Evolutionary conservation across 805 yeast species (phyloP).

Genomic region (Kluyveromyces starmeri): DNA sequence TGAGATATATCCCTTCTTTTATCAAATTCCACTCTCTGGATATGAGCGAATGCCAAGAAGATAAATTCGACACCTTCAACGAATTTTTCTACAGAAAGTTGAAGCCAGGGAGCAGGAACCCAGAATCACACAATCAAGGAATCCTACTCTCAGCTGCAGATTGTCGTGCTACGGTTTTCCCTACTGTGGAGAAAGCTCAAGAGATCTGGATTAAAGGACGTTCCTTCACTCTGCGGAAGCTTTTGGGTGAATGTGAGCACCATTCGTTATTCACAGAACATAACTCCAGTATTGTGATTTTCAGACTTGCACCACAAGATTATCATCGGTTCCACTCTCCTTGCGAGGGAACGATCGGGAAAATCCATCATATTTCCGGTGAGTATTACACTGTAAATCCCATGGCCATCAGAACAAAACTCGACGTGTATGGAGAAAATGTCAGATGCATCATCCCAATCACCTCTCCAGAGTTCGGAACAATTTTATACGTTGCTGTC

Average conservation of each 20-base stretch:
- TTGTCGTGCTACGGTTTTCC: constrained; percentile 69
- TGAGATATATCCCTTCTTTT: constrained; percentile 61
- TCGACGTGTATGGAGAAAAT: constrained; percentile 92
- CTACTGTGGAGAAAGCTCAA: constrained; percentile 50
- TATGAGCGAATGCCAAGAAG: constrained; percentile 56
- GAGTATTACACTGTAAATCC: constrained; percentile 96
- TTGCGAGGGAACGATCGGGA: constrained; percentile 63
- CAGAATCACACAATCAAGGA: constrained; percentile 46
- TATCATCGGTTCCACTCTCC: constrained; percentile 92
- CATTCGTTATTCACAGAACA: constrained; percentile 34
- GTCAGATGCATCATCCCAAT: constrained; percentile 72
- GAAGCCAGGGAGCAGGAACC: constrained; percentile 58
- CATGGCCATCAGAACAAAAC: constrained; percentile 82
- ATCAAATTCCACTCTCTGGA: constrained; percentile 77
- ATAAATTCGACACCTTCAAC: constrained; percentile 61
- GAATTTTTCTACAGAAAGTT: constrained; percentile 81
- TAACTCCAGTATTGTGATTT: constrained; percentile 61
- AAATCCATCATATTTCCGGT: constrained; percentile 66
- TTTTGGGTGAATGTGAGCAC: constrained; percentile 31
- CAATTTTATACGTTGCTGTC: constrained; percentile 66
- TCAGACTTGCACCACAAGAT: constrained; percentile 93
- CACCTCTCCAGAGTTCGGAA: constrained; percentile 67
- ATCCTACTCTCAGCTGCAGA: constrained; percentile 78
- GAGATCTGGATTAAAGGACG: constrained; percentile 85
- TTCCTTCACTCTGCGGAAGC: constrained; percentile 56